phyloP scores from a whole-genome alignment of 2,329 filamentous ascomycete species.

The Neofusicoccum umdonicola region DNA sequence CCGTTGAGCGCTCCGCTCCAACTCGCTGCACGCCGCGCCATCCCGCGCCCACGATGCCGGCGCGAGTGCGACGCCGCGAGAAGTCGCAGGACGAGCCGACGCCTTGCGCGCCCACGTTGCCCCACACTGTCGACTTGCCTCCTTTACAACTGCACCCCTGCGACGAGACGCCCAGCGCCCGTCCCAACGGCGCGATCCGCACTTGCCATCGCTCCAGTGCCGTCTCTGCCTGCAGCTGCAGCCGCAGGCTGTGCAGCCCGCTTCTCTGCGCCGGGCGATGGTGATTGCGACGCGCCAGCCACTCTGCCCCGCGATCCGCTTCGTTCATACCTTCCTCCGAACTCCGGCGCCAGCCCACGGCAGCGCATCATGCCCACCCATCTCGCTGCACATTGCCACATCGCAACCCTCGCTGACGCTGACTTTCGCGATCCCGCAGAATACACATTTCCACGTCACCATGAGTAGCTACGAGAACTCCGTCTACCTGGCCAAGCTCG shows the following conservation, averaged over 20 bases:
- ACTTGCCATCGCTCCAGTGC: not conserved
- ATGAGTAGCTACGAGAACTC: constrained; percentile 19
- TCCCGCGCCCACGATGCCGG: not conserved
- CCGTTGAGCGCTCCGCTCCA: constrained; percentile 6
- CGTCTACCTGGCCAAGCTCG: constrained; percentile 92
- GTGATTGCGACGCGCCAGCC: constrained; percentile 9
- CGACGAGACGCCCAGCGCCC: constrained; percentile 19
- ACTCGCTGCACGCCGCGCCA: not conserved
- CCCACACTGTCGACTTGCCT: constrained; percentile 19
- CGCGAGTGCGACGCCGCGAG: constrained; percentile 3
- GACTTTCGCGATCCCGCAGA: constrained; percentile 6
- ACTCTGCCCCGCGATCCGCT: constrained; percentile 14
- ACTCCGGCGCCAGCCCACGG: constrained; percentile 7
- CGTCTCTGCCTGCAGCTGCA: constrained; percentile 22
- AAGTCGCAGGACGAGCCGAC: not conserved
- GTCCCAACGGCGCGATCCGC: constrained; percentile 11
- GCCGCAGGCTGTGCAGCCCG: constrained; percentile 21
- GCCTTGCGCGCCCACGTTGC: constrained; percentile 12
- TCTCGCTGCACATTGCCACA: not conserved
- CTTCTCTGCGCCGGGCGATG: constrained; percentile 21
- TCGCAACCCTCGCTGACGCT: not conserved
- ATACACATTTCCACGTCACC: constrained; percentile 11
- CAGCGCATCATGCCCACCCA: not conserved
- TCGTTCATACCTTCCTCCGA: constrained; percentile 16
- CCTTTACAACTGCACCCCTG: constrained; percentile 30